Conservation (phyloP, 192 early-diverging fungal genomes). For the Podila minutissima region DNA sequence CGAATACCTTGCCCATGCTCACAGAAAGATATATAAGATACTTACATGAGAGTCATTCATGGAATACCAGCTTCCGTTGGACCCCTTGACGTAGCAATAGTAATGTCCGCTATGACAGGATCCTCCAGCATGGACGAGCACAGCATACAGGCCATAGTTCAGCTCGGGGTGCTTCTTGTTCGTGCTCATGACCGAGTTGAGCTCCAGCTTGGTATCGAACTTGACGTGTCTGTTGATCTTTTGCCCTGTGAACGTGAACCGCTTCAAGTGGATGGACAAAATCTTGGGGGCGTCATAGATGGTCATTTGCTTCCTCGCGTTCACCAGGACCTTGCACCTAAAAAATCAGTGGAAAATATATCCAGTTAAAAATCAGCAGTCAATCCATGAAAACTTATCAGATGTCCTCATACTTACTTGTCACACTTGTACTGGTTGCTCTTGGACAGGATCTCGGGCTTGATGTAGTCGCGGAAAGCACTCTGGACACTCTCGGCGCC, state of each 20-base stretch:
- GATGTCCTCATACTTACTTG: slow-evolving; percentile 52
- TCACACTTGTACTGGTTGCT: slow-evolving; percentile 85
- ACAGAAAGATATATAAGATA: not conserved
- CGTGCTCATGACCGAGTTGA: slow-evolving; percentile 70
- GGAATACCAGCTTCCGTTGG: slow-evolving; percentile 80
- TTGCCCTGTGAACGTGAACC: slow-evolving; percentile 72
- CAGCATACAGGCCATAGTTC: slow-evolving; percentile 77
- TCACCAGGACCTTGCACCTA: slow-evolving; percentile 79
- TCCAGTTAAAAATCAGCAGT: too few species aligned
- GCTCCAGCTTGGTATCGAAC: slow-evolving; percentile 71
- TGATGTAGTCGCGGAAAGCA: slow-evolving; percentile 78
- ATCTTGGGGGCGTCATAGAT: slow-evolving; percentile 77
- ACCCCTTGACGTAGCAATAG: slow-evolving; percentile 80
- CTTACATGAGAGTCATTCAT: slow-evolving; percentile 74
- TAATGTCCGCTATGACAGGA: slow-evolving; percentile 88
- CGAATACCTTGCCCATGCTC: not conserved
- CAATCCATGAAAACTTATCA: not conserved
- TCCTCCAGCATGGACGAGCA: slow-evolving; percentile 83
- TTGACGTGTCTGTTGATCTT: slow-evolving; percentile 76
- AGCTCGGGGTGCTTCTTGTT: slow-evolving; percentile 32
- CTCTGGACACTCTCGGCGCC: slow-evolving; percentile 68
- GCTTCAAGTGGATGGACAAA: slow-evolving; percentile 85
- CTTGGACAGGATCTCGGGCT: slow-evolving; percentile 71
- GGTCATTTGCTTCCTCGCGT: slow-evolving; percentile 84
- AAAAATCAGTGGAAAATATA: not conserved